Evolutionary conservation across 163 green algal genomes (phyloP).

Genomic region (Prototheca cutis): DNA sequence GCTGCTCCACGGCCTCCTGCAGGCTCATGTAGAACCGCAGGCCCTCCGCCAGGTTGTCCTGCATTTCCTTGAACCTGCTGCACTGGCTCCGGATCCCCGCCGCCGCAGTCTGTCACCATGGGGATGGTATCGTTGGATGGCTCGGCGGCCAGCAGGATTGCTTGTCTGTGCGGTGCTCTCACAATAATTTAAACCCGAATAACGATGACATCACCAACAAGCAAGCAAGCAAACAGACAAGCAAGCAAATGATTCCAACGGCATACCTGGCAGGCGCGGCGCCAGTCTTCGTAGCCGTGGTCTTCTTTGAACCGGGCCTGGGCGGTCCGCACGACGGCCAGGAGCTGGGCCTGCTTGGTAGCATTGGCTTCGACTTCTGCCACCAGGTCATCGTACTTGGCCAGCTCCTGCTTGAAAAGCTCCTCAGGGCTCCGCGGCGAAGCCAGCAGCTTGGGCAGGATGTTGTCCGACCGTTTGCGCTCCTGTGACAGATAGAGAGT

Average conservation of each 20-base stretch:
- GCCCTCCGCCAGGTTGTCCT: slow-evolving; percentile 77
- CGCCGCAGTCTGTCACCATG: slow-evolving; percentile 32
- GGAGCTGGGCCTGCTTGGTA: slow-evolving; percentile 38
- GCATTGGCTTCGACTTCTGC: slow-evolving; percentile 56
- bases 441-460: slow-evolving; percentile 81
- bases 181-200: no score
- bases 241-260: not conserved
- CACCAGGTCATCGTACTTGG: slow-evolving; percentile 72
- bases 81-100: slow-evolving; percentile 27
- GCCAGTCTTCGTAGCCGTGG: slow-evolving; percentile 68
- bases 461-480: slow-evolving; percentile 80
- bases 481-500: slow-evolving; percentile 20
- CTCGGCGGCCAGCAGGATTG: no score
- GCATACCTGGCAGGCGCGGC: slow-evolving; percentile 40
- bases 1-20: slow-evolving; percentile 36
- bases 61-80: slow-evolving; percentile 49
- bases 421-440: slow-evolving; percentile 26
- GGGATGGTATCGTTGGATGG: no score
- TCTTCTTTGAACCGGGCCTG: slow-evolving; percentile 39
- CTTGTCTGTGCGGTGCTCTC: no score
- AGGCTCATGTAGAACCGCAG: slow-evolving; percentile 53
- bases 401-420: slow-evolving; percentile 71
- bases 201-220: no score
- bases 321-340: slow-evolving; percentile 39
- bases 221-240: not conserved